Percentiles rank a stretch among this genome's conserved stretches.
Conservation (phyloP, 2,329 filamentous ascomycete species). For the Neopestalotiopsis sp. region DNA sequence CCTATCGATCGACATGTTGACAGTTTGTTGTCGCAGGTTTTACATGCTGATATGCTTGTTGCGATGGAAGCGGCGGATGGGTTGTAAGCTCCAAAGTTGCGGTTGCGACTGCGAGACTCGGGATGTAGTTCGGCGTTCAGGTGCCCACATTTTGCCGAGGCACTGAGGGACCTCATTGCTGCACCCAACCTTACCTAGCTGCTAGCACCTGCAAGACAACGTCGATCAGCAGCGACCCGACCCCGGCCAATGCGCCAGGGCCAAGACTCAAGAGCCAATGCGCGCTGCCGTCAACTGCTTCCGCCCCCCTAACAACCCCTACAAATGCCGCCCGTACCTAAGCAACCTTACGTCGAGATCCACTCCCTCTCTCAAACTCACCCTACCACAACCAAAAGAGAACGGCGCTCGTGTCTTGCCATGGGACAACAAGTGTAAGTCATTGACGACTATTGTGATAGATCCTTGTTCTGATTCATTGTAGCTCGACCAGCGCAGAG, state of each 20-base stretch:
- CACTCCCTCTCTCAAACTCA: constrained; percentile 7
- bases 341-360: constrained; percentile 5
- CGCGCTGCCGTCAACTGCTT: background rate
- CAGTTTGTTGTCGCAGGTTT: background rate
- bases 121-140: constrained; percentile 10
- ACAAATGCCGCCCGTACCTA: background rate
- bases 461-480: background rate
- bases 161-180: constrained; percentile 17
- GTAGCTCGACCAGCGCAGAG: constrained; percentile 8
- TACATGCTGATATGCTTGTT: background rate
- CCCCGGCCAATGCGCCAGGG: constrained; percentile 16
- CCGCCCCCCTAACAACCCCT: too few species aligned
- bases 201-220: constrained; percentile 9
- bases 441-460: background rate
- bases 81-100: background rate
- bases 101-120: background rate
- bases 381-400: background rate
- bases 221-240: constrained; percentile 10
- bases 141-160: constrained; percentile 32
- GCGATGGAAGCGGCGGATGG: background rate
- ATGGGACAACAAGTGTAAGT: constrained; percentile 16
- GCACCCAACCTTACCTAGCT: constrained; percentile 19
- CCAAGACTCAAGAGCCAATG: background rate
- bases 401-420: background rate
- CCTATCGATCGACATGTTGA: constrained; percentile 68